Evolutionary conservation across 2,329 filamentous ascomycete species (phyloP), one percentile per base, ranked within the genome.

Genomic region (Juglanconis sp.): DNA sequence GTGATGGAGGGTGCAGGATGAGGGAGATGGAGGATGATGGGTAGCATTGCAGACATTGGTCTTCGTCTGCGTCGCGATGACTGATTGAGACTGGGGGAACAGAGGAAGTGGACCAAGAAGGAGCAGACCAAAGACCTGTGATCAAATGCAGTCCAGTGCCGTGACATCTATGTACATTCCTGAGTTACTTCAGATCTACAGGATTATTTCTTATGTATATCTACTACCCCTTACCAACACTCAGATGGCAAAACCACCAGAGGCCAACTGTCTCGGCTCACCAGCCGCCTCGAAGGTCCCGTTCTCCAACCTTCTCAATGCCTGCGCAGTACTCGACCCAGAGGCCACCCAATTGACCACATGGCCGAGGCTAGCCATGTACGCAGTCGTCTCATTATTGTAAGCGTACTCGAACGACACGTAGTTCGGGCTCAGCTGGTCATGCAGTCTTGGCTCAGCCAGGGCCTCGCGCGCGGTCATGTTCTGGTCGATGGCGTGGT

Each of bases 401-500:
- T 89, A 96, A 0, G 72, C 72, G 36, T 84, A 85, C 74, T 96
- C 92, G 56, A 95, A 87, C 0, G 76, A 77, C 1, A 87, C 81
- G 53, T 76, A 74, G 66, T 92, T 88, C 0, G 92, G 92, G 56
- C 92, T 78, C 9, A 96, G 77, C 74, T 96, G 92, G 69, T 96
- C 91, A 69, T 96, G 92, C 30, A 96, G 75, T 8, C 92, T 79
- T 0, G 89, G 89, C 67, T 82, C 73, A 0, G 77, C 79, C 13
- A 96, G 78, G 0, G 91, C 89, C 54, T 88, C 77, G 0, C 76
- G 72, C 5, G 87, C 79, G 0, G 81, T 84, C 73, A 87, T 77
- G 13, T 68, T 70, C 63, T 85, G 81, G 68, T 94, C 88, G 3
- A 96, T 76, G 5, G 91, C 80, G 68, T 91, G 84, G 75, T 90